Evolutionary conservation across 2,329 filamentous ascomycete genomes (phyloP), one percentile per base, ranked within the genome.

Genomic region (Westerdykella aurantiaca): DNA sequence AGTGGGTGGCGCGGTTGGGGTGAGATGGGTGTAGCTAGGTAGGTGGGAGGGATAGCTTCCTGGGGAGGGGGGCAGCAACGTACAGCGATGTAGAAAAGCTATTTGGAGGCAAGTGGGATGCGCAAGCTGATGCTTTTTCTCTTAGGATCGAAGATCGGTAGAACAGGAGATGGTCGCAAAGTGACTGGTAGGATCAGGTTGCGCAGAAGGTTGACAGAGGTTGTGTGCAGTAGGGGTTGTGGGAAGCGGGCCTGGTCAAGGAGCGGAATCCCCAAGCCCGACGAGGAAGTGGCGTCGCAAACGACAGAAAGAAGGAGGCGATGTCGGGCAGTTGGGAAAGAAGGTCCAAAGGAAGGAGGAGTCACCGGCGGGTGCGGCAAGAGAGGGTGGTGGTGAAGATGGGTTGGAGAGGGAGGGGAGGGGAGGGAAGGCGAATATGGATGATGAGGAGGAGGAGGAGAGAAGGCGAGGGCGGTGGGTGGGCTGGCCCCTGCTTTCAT

Each of bases 301-400:
- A 52, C 49, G 55, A 53, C 59, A 57, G 50, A 57, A 60, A 52
- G 52, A 49, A 25, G 33, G 33, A 18, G 17, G 5, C 11, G 33
- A 9, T 14, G 33, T 35, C 33, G 33, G 33, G 17, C n/a, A 9
- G 18, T 9, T 16, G 33, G 53, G 60, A 48, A 42, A 55, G 60
- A 66, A 60, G 50, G 63, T 56, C 63, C 52, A 60, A 65, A 66
- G 57, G 63, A 66, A 57, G 58, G 59, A 65, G 64, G 61, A 61
- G 62, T 60, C 42, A 23, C 21, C 13, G 38, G 11, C 11, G 13
- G 29, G 14, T 7, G 25, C 11, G n/a, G n/a, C 37, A 43, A 37
- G 39, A 38, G 40, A 43, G 40, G 33, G n/a, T 35, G 33, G 41
- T 43, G 40, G 41, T 49, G 51, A 44, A 51, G 55, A 52, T 53